Percentiles rank a stretch among this genome's conserved stretches.
Evolutionary conservation across 2,329 filamentous ascomycete genomes (phyloP).

Genomic region (Cladosporium sp.): DNA sequence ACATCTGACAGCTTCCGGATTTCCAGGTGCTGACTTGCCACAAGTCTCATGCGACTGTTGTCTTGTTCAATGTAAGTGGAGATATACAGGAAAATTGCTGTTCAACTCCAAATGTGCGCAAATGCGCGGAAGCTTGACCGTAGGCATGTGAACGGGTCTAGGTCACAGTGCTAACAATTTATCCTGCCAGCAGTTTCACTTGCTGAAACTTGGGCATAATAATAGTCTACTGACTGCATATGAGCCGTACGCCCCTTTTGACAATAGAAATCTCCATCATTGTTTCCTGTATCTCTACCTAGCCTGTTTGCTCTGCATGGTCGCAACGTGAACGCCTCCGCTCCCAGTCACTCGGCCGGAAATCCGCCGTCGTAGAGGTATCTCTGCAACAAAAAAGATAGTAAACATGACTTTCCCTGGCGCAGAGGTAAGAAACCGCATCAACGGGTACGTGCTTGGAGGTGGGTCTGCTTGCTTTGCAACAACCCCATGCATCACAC

Average conservation of each 20-base stretch:
- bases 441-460: not conserved
- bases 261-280: not conserved
- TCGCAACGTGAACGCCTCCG: not conserved
- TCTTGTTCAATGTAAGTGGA: not conserved
- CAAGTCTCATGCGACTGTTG: not conserved
- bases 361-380: not conserved
- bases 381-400: not conserved
- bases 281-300: not conserved
- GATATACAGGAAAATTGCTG: not conserved
- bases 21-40: not conserved
- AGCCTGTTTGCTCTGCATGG: not conserved
- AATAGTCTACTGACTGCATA: not conserved
- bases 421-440: not conserved
- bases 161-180: not conserved
- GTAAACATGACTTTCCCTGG: not conserved
- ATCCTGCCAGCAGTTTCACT: not conserved
- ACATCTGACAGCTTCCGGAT: not conserved
- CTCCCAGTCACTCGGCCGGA: not conserved
- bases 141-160: not conserved
- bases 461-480: not conserved
- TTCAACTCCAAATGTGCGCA: not conserved
- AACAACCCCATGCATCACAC: not conserved
- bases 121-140: not conserved
- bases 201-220: not conserved
- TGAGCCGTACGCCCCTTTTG: not conserved